Percentiles rank a stretch among this genome's conserved stretches.
phyloP scores from a whole-genome alignment of 345 rosid genomes.

The Acer campestre region DNA sequence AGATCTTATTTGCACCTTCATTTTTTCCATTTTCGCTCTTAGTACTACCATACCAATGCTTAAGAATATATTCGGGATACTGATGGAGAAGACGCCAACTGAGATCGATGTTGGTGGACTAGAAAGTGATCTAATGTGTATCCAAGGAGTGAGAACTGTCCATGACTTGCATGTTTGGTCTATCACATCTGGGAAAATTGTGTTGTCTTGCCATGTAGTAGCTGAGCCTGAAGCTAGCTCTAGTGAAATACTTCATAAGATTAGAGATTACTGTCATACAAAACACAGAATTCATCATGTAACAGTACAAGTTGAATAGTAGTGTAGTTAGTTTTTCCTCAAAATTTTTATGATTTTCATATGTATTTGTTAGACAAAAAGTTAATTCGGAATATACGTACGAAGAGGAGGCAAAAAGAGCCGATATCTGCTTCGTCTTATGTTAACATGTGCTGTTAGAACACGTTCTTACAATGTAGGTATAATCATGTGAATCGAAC shows the following conservation, averaged over 20 bases:
- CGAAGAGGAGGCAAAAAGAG: background rate
- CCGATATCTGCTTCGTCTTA: too few species aligned
- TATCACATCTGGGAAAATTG: conserved; percentile 64
- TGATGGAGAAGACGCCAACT: conserved; percentile 71
- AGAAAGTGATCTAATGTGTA: conserved; percentile 46
- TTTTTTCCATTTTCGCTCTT: conserved; percentile 61
- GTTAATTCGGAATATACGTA: background rate
- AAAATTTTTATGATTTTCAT: background rate
- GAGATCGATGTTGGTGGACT: conserved; percentile 52
- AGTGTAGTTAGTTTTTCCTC: background rate
- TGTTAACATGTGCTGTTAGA: background rate
- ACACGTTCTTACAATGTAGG: too few species aligned
- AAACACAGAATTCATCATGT: conserved; percentile 61
- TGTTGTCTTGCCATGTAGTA: conserved; percentile 68
- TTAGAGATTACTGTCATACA: conserved; percentile 58
- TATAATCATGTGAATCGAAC: too few species aligned
- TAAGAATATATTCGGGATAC: conserved; percentile 48
- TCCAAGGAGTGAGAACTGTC: conserved; percentile 54
- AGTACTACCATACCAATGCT: conserved; percentile 66
- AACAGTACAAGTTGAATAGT: conserved; percentile 71
- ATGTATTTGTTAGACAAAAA: background rate
- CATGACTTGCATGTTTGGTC: conserved; percentile 89
- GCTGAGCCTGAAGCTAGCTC: conserved; percentile 54
- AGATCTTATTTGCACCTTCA: conserved; percentile 70
- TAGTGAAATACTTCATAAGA: conserved; percentile 42